These are phyloP conservation scores for Chlorella sp. DNA, from an alignment of 139 green algal species.

Conservation along the genomic window DNA sequence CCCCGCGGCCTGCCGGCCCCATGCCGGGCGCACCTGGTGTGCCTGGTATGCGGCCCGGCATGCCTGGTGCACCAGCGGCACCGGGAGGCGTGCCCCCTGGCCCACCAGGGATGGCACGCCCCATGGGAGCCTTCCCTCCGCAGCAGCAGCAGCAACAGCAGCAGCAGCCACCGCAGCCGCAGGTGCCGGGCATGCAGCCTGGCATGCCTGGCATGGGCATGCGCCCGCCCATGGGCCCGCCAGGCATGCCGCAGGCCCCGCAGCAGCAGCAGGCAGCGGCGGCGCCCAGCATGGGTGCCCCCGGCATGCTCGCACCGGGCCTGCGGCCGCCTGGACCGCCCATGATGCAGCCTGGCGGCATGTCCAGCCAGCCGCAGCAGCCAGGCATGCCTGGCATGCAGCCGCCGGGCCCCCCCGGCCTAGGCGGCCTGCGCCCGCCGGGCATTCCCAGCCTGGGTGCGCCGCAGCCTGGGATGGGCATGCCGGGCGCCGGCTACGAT, in stretches of 20 bases:
- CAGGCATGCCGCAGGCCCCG: conserved; percentile 6
- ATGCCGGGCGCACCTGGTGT: background rate
- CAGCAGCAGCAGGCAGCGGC: conserved; percentile 25
- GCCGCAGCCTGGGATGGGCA: background rate
- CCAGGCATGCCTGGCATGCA: background rate
- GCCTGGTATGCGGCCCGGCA: background rate
- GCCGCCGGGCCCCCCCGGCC: background rate
- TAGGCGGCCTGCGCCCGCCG: conserved; percentile 15
- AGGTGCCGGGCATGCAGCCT: background rate
- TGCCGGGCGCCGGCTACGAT: conserved; percentile 16
- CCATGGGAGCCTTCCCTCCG: background rate
- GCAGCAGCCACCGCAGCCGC: conserved; percentile 31
- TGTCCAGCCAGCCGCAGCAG: background rate
- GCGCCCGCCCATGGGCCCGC: background rate
- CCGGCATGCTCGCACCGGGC: background rate
- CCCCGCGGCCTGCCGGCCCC: background rate
- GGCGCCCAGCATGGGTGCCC: background rate
- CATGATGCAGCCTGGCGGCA: conserved; percentile 12
- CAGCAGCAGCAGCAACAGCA: conserved; percentile 17
- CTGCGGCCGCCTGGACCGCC: conserved; percentile 12
- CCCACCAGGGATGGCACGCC: background rate
- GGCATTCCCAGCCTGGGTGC: conserved; percentile 9
- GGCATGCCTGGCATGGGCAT: background rate
- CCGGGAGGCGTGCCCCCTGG: background rate
- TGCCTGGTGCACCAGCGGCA: background rate